A percentile compares a stretch with the other conserved stretches of the same genome.
These are phyloP conservation scores for Phytophthora sp. DNA, from an alignment of 352 stramenopile genomes.

Conservation along the genomic window DNA sequence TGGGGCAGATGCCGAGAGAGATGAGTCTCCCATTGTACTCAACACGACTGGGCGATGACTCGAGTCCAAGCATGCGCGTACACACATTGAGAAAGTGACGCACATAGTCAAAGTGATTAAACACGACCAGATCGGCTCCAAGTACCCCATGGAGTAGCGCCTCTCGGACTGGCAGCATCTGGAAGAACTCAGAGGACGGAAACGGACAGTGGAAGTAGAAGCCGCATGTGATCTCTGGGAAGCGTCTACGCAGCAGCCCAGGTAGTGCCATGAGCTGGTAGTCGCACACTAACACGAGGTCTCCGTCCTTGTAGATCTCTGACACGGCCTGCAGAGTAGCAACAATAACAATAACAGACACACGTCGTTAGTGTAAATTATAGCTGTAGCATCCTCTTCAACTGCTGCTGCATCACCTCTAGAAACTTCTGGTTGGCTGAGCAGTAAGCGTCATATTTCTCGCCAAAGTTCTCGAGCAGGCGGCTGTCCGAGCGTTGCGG, in stretches of 20 bases:
- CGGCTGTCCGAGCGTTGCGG: constrained; percentile 76
- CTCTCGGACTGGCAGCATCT: constrained; percentile 85
- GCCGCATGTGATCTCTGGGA: constrained; percentile 79
- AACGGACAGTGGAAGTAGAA: constrained; percentile 93
- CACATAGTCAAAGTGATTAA: constrained; percentile 92
- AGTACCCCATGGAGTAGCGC: constrained; percentile 82
- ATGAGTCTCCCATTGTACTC: constrained; percentile 90
- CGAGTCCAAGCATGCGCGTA: constrained; percentile 87
- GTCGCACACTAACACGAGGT: constrained; percentile 89
- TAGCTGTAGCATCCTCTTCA: no score
- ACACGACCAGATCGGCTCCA: constrained; percentile 86
- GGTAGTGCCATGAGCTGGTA: constrained; percentile 91
- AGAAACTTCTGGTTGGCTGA: constrained; percentile 88
- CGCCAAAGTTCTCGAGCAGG: constrained; percentile 82
- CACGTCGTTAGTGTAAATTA: no score
- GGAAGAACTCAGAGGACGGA: constrained; percentile 91
- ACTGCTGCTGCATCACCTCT: no score
- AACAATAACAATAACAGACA: no score
- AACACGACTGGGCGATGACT: constrained; percentile 84
- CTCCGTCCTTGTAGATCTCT: constrained; percentile 86
- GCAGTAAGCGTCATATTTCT: constrained; percentile 90
- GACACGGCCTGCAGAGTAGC: no score
- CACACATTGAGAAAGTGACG: constrained; percentile 88
- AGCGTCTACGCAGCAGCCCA: constrained; percentile 72
- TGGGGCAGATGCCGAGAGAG: constrained; percentile 87